Evolutionary conservation across 225 moss, liverwort and hornwort species (phyloP).

Genomic region (Lunularia cruciata): DNA sequence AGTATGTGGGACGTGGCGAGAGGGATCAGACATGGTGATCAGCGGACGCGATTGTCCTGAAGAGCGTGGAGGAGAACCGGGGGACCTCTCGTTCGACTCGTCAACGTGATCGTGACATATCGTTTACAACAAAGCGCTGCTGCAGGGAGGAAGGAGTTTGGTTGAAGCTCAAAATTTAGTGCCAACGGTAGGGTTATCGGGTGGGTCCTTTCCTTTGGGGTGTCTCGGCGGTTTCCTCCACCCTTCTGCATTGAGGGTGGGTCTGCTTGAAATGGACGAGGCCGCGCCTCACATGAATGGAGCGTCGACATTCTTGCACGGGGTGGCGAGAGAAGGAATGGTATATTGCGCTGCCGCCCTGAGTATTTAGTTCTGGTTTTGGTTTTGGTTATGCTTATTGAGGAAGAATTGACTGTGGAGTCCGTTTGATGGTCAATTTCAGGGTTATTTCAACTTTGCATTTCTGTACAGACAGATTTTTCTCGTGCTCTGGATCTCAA

Average conservation of each 20-base stretch:
- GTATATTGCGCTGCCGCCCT: too few relatives aligned
- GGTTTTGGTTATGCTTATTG: too few relatives aligned
- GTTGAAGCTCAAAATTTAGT: conserved; percentile 2
- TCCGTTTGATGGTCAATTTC: too few relatives aligned
- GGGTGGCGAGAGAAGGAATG: conserved; percentile 21
- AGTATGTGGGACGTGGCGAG: conserved; percentile 4
- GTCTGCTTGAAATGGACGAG: conserved; percentile 32
- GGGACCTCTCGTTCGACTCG: not conserved
- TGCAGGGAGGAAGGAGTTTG: not conserved
- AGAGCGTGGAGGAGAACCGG: not conserved
- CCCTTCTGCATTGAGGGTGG: conserved; percentile 1
- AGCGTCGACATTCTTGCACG: conserved; percentile 12
- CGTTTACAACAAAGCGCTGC: not conserved
- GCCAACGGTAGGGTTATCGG: not conserved
- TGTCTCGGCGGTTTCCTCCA: not conserved
- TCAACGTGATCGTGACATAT: not conserved
- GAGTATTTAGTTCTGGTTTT: too few relatives aligned
- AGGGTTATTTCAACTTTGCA: too few relatives aligned
- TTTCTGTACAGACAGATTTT: not conserved
- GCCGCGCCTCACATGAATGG: conserved; percentile 24
- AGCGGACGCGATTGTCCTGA: not conserved
- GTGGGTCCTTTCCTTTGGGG: not conserved
- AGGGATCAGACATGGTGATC: not conserved
- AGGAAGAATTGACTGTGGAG: too few relatives aligned
- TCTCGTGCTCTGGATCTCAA: not conserved